A percentile compares a stretch with the other conserved stretches of the same genome.
Conservation (phyloP, 2,329 filamentous ascomycete species). For the Trichothecium roseum region DNA sequence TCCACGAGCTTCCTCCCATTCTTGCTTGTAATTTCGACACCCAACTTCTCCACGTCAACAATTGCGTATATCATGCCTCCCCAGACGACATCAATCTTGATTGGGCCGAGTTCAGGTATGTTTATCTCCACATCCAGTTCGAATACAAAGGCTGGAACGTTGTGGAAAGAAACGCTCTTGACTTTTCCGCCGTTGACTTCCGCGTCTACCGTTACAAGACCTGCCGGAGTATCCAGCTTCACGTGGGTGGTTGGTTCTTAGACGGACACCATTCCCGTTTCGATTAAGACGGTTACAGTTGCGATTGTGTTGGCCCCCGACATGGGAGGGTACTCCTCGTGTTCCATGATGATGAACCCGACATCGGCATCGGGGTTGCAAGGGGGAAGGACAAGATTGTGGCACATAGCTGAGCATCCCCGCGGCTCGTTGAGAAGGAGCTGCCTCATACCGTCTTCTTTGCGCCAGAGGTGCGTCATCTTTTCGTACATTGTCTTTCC, state of each 20-base stretch:
- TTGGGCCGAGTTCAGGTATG: conserved; percentile 27
- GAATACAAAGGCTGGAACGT: conserved; percentile 31
- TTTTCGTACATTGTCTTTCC: conserved; percentile 38
- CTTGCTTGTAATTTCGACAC: conserved; percentile 20
- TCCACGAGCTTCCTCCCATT: conserved; percentile 23
- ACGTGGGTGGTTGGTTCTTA: conserved; percentile 29
- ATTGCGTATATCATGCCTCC: conserved; percentile 35
- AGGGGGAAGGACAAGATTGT: conserved; percentile 29
- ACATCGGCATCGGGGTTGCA: conserved; percentile 32
- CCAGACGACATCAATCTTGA: conserved; percentile 32
- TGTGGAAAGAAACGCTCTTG: conserved; percentile 31
- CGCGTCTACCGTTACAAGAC: conserved; percentile 27
- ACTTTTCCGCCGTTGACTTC: conserved; percentile 31
- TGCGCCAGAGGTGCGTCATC: conserved; percentile 26
- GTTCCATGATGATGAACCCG: conserved; percentile 35
- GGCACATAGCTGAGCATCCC: conserved; percentile 27
- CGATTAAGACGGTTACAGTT: conserved; percentile 31
- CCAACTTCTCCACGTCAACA: conserved; percentile 26
- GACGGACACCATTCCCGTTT: conserved; percentile 36
- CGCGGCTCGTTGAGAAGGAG: conserved; percentile 35
- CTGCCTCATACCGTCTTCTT: conserved; percentile 28
- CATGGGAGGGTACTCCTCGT: conserved; percentile 27
- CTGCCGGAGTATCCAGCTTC: conserved; percentile 32
- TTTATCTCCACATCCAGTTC: conserved; percentile 25
- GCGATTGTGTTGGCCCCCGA: conserved; percentile 34